Percentiles rank a stretch among this genome's conserved stretches.
Evolutionary conservation across 1,284 basidiomycete species (phyloP).

Genomic region (Bondarzewia mesenterica): DNA sequence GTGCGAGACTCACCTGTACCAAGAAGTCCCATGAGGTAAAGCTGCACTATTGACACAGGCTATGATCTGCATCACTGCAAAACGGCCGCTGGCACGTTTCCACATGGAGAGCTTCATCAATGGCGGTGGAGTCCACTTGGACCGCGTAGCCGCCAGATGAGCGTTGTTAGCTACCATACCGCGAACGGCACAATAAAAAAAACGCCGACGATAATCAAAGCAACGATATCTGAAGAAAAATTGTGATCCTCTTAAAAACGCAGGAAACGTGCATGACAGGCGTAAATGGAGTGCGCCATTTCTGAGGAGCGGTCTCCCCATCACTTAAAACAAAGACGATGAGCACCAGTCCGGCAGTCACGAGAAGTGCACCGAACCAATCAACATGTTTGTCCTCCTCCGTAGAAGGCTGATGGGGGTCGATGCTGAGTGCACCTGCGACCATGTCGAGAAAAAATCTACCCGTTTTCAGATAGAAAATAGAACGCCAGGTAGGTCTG

Average conservation of each 20-base stretch:
- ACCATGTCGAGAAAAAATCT: conserved; percentile 31
- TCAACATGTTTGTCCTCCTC: conserved; percentile 62
- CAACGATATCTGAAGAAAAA: conserved; percentile 57
- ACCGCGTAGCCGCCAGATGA: conserved; percentile 17
- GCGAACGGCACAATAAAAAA: conserved; percentile 53
- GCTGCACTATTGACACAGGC: conserved; percentile 65
- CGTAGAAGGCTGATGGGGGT: conserved; percentile 31
- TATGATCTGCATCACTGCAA: conserved; percentile 59
- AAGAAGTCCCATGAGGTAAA: conserved; percentile 54
- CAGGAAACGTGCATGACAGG: too few relatives aligned
- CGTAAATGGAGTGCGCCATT: conserved; percentile 73
- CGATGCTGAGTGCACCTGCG: conserved; percentile 37
- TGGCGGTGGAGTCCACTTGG: conserved; percentile 45
- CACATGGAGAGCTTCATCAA: conserved; percentile 70
- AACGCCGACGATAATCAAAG: conserved; percentile 56
- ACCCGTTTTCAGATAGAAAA: conserved; percentile 46
- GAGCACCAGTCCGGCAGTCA: conserved; percentile 70
- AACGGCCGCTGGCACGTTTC: conserved; percentile 54
- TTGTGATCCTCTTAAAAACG: too few relatives aligned
- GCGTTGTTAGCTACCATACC: conserved; percentile 56
- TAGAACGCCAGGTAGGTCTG: conserved; percentile 44
- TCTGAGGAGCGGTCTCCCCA: conserved; percentile 57
- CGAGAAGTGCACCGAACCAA: conserved; percentile 73
- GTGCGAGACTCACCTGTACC: too few relatives aligned
- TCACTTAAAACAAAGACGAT: conserved; percentile 77